Evolutionary conservation across 2,329 filamentous ascomycete species (phyloP), one percentile per base, ranked within the genome.

Genomic region (Chaetomium sp.): DNA sequence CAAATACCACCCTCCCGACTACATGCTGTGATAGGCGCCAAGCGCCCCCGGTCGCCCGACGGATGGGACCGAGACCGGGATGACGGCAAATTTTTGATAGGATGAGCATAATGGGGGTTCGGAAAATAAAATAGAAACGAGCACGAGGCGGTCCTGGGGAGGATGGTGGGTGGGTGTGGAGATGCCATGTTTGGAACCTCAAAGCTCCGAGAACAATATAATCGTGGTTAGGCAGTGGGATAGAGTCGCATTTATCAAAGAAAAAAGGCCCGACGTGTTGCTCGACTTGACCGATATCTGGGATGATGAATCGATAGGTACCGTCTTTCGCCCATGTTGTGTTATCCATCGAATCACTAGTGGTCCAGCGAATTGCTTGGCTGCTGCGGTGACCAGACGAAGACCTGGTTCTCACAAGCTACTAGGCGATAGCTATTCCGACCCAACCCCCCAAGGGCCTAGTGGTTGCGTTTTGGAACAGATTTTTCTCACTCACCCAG

Each of bases 41-140:
- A 27, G 19, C 37, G 8, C 37, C 37, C 2, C 37, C 37, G 37
- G 37, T 8, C 8, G 37, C 8, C 8, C 8, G 37, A 14, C 35
- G 45, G 43, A 32, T 52, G 49, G 48, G 46, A 10, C 12, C 42
- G 38, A 37, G 49, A 55, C 48, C 52, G 44, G 53, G 50, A 43
- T 36, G 33, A 48, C 54, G 59, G 59, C 59, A 61, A 38, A 61
- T 57, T 38, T 57, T 40, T 57, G 54, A 57, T 59, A 59, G 54
- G 59, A 19, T 45, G 11, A 35, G 19, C 44, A 19, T 27, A 27
- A 27, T 27, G 19, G 19, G 19, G 19, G 19, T 27, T 27, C 12
- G 36, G 33, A 19, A n/a, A 55, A 52, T 51, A 37, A 54, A 49
- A 47, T 38, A 57, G 9, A n/a, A 4, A 37, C 5, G 10, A 7